Base-by-base conservation (phyloP, 345 rosid genomes). In the Erodium maritimum region DNA sequence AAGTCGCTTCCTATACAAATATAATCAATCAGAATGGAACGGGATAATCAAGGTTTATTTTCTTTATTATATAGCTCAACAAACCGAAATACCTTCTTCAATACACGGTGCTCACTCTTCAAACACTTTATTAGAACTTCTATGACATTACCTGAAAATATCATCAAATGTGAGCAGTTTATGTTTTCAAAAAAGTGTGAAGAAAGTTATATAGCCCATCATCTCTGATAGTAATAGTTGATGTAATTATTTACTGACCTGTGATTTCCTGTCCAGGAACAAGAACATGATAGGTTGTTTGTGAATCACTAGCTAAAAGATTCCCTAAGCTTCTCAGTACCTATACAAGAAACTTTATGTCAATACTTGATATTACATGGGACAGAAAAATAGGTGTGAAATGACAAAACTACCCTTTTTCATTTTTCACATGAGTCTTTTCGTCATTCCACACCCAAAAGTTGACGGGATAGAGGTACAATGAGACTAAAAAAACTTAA, bases 291-390 rank as follows among this genome's bases (percentile, higher is more conserved):
- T 75, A 77, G 46, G 76, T 75, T 63, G 93, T 75, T 60, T 79
- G 75, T 24, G 95, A 76, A 80, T 89, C 96, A 57, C 86, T 95
- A 62, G 99, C 87, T 7, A 93, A 80, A 63, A 93, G 86, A 71
- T 93, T 93, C 37, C 99, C 99, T 69, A 87, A 75, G 70, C 97
- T 83, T 70, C 99, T 72, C 64, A 89, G 74, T 53, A 87, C 85
- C 99, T 93, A 73, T 17, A 67, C 18, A 13, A 50, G 63, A 65
- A 64, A 52, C 19, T 54, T 22, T 57, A 50, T 50, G 48, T 69
- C 21, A 69, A 55, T 64, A 51, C 61, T 17, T 52, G 22, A 52
- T 23, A 21, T 13, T 20, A 70, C 55, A 65, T 55, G 58, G 57
- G 45, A 60, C 56, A 24, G 22, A 52, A 37, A 11, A 25, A 64